Conservation (phyloP, 139 green algal genomes). For the Pseudopediastrum boryanum region DNA sequence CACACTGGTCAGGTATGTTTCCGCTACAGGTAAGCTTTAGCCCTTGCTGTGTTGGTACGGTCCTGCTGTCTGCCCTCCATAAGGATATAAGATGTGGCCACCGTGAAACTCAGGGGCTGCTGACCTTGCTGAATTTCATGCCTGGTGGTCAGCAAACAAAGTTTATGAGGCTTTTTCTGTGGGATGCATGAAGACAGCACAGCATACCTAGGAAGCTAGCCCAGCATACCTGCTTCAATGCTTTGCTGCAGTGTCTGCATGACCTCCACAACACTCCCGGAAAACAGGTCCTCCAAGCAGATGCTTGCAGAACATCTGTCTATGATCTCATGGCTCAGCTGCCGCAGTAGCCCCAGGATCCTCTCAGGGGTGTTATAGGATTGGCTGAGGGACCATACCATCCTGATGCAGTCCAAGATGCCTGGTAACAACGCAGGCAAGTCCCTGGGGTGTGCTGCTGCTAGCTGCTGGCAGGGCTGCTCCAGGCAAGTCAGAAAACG, state of each 20-base stretch:
- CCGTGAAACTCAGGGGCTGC: no score
- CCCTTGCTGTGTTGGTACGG: no score
- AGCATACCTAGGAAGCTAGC: neutral
- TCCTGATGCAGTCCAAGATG: constrained; percentile 80
- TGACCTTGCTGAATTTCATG: no score
- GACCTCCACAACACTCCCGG: constrained; percentile 43
- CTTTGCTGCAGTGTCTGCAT: constrained; percentile 61
- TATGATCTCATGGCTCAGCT: constrained; percentile 87
- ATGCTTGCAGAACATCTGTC: constrained; percentile 80
- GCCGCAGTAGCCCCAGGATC: constrained; percentile 82
- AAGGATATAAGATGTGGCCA: no score
- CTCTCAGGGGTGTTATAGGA: constrained; percentile 90
- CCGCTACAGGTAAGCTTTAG: no score
- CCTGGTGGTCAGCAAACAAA: no score
- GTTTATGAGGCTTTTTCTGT: no score
- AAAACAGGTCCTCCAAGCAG: constrained; percentile 71
- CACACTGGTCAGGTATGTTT: no score
- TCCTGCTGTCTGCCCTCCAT: no score
- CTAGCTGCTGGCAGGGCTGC: constrained; percentile 71
- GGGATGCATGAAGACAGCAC: neutral
- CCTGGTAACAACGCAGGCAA: constrained; percentile 75
- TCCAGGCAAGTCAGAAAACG: constrained; percentile 80
- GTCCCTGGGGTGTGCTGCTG: constrained; percentile 46
- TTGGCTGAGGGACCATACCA: constrained; percentile 84
- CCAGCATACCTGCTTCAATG: constrained; percentile 51